Base-by-base conservation (phyloP, 1,284 basidiomycete species). In the Polyporus tsugae region DNA sequence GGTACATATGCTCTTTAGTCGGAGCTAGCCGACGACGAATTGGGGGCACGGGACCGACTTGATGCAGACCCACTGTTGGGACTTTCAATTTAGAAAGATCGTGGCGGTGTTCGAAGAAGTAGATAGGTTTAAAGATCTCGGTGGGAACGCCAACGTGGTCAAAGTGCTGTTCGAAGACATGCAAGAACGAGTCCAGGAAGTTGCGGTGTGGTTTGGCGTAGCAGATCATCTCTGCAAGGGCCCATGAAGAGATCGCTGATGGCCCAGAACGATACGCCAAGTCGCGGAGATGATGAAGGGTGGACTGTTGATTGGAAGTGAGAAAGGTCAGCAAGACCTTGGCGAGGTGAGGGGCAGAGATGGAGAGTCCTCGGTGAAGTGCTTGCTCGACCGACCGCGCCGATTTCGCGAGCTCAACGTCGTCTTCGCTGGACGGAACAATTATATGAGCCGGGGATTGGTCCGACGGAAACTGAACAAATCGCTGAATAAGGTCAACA, bases 151-250 rank as follows among this genome's bases (percentile, higher is more conserved):
- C 81, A 39, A 80, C 73, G 11, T 70, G 61, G 57, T 80, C 73
- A 68, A 83, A 85, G 58, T 79, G 76, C 5, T 76, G 75, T 35
- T 68, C 67, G 68, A 81, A 84, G 0, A 61, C 68, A 29, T 44
- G 29, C n/a, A 66, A n/a, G 19, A 69, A 22, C 6, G 69, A 25
- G 19, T 15, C n/a, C 0, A 67, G 13, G 4, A 59, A 42, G 74
- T 63, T 29, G 69, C 49, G 62, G 80, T 74, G 19, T 76, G 66
- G 4, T 68, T 71, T 9, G 55, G 57, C 36, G 66, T 80, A 76
- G 66, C 79, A 74, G 2, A 80, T 76, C 78, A 84, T 80, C 66
- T 84, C 79, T 6, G 81, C 77, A 46, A 83, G 75, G 0, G 72
- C 77, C 82, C 82, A 83, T n/a, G 67, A 46, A 13, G 70, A 72